These are phyloP conservation scores for Raphanus raphanistrum DNA, from an alignment of 345 rosid genomes.

Conservation along the genomic window DNA sequence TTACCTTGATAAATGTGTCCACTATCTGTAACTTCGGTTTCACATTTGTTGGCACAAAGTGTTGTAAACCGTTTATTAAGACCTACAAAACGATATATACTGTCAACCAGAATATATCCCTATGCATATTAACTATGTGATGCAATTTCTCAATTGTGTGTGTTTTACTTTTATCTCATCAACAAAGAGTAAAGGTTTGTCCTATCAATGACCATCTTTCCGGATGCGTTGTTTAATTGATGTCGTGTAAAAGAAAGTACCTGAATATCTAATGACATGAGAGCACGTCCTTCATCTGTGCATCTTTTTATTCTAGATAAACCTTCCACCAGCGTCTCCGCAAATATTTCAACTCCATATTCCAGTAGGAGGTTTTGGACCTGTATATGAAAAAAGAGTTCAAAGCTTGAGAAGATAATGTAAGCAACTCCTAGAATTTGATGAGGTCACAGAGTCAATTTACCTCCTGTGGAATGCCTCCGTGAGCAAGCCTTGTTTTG, in stretches of 20 bases:
- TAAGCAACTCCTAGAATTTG: background rate
- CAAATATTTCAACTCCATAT: constrained; percentile 83
- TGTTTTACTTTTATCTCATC: background rate
- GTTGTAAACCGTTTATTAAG: constrained; percentile 82
- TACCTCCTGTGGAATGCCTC: constrained; percentile 90
- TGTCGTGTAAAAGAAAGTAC: constrained; percentile 39
- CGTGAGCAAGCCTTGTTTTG: constrained; percentile 90
- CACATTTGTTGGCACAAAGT: constrained; percentile 68
- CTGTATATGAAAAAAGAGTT: constrained; percentile 37
- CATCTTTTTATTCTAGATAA: constrained; percentile 91
- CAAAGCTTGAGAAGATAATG: background rate
- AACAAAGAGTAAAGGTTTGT: constrained; percentile 7
- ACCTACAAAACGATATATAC: constrained; percentile 50
- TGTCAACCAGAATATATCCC: background rate
- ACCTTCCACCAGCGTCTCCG: constrained; percentile 91
- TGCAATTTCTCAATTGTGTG: background rate
- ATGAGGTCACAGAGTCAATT: constrained; percentile 4
- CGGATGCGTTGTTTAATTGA: background rate
- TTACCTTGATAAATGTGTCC: constrained; percentile 86
- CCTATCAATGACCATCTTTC: constrained; percentile 6
- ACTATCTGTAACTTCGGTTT: constrained; percentile 77
- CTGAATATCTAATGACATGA: constrained; percentile 96
- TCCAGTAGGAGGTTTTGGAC: constrained; percentile 76
- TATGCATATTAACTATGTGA: background rate
- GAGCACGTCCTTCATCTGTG: constrained; percentile 91